A percentile compares a stretch with the other conserved stretches of the same genome.
phyloP scores from a whole-genome alignment of 306 rosid genomes.

The Gastrolobium bilobum region DNA sequence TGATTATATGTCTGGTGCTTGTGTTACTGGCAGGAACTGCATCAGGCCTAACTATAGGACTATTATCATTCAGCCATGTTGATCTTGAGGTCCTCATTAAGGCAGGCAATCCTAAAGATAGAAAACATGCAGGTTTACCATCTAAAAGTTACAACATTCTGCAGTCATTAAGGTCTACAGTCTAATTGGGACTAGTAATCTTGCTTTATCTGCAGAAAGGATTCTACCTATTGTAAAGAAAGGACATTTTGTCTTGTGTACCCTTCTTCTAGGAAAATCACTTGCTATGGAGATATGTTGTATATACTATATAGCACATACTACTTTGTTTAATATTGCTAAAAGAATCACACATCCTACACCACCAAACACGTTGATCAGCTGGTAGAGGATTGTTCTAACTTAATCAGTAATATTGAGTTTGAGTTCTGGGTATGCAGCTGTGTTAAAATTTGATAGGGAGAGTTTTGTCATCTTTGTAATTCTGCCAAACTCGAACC shows the following conservation, averaged over 20 bases:
- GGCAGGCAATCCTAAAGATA: constrained; percentile 68
- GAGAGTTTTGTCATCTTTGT: too few species aligned
- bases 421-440: too few species aligned
- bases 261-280: constrained; percentile 83
- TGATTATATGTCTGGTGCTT: constrained; percentile 53
- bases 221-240: constrained; percentile 81
- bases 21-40: constrained; percentile 70
- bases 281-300: constrained; percentile 77
- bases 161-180: not conserved
- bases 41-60: constrained; percentile 83
- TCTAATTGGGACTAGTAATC: not conserved
- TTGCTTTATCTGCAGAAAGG: constrained; percentile 63
- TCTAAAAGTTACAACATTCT: not conserved
- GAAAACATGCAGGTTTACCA: constrained; percentile 69
- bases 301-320: not conserved
- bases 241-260: constrained; percentile 81
- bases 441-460: too few species aligned
- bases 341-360: not conserved
- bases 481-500: too few species aligned
- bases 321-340: not conserved
- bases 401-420: too few species aligned
- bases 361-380: too few species aligned
- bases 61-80: constrained; percentile 71
- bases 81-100: constrained; percentile 84
- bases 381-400: too few species aligned